Conservation (phyloP, 2,329 filamentous ascomycete species). For the Metarhizium guizhouense region DNA sequence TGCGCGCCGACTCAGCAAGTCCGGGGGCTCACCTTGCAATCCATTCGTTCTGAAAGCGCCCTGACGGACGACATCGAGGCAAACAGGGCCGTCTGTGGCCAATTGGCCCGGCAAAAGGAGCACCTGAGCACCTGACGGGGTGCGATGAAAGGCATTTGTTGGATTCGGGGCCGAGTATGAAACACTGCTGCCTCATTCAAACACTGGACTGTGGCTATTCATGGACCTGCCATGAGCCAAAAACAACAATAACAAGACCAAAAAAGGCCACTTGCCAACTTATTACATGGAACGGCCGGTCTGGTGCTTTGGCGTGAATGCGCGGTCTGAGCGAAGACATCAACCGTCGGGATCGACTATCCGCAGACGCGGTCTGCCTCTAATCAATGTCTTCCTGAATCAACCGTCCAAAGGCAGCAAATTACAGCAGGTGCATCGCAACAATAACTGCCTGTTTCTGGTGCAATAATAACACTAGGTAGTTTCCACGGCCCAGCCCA, state of each 20-base stretch:
- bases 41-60: slow-evolving; percentile 2
- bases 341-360: not conserved
- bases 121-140: not conserved
- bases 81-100: not conserved
- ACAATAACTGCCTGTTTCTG: no score
- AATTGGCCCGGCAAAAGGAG: not conserved
- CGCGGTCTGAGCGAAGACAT: slow-evolving; percentile 3
- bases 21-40: no score
- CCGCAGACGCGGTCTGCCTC: not conserved
- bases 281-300: not conserved
- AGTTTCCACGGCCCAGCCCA: no score
- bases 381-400: not conserved
- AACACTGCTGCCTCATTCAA: not conserved
- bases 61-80: not conserved
- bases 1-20: no score
- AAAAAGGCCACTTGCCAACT: no score
- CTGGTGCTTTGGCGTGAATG: not conserved
- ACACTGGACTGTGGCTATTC: not conserved
- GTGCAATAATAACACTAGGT: no score
- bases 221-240: not conserved
- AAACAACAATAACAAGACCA: no score
- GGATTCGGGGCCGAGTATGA: not conserved
- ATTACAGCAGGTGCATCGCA: not conserved
- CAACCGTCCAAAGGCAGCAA: not conserved
- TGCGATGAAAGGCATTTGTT: not conserved